These are phyloP conservation scores for Cynara cardunculus DNA, from an alignment of 129 eudicot species.

Conservation along the genomic window DNA sequence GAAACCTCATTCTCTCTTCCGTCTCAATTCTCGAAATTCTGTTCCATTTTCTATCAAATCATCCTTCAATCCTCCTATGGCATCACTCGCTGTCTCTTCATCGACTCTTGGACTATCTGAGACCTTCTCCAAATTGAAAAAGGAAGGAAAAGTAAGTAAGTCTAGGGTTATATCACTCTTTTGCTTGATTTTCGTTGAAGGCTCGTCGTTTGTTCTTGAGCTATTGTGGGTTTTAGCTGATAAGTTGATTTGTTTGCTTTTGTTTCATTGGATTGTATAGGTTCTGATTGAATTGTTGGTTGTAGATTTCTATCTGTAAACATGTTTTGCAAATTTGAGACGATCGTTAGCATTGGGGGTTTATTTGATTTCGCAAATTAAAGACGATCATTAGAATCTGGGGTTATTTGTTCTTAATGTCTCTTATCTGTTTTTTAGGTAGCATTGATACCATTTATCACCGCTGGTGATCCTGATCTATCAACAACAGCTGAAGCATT, in stretches of 20 bases:
- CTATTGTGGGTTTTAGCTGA: not conserved
- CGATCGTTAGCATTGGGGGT: not conserved
- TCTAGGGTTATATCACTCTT: not conserved
- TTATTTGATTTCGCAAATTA: not conserved
- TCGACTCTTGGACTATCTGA: conserved; percentile 60
- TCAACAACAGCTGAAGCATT: conserved; percentile 80
- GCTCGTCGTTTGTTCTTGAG: too few species aligned
- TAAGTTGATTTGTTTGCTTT: not conserved
- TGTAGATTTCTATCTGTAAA: not conserved
- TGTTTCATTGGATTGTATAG: not conserved
- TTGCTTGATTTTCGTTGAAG: not conserved
- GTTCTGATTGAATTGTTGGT: not conserved
- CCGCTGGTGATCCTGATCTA: conserved; percentile 96
- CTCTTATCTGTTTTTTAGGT: conserved; percentile 61
- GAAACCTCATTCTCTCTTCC: conserved; percentile 18
- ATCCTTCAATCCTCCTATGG: conserved; percentile 43
- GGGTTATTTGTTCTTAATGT: too few species aligned
- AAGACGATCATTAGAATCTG: not conserved
- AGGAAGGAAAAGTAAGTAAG: conserved; percentile 61
- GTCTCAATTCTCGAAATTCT: not conserved
- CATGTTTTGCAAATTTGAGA: not conserved
- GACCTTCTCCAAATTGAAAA: conserved; percentile 65
- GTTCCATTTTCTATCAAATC: conserved; percentile 17
- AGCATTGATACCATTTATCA: conserved; percentile 92
- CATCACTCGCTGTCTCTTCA: conserved; percentile 42